These are phyloP conservation scores for Stenocarpella maydis DNA, from an alignment of 2,329 filamentous ascomycete genomes.

Conservation along the genomic window DNA sequence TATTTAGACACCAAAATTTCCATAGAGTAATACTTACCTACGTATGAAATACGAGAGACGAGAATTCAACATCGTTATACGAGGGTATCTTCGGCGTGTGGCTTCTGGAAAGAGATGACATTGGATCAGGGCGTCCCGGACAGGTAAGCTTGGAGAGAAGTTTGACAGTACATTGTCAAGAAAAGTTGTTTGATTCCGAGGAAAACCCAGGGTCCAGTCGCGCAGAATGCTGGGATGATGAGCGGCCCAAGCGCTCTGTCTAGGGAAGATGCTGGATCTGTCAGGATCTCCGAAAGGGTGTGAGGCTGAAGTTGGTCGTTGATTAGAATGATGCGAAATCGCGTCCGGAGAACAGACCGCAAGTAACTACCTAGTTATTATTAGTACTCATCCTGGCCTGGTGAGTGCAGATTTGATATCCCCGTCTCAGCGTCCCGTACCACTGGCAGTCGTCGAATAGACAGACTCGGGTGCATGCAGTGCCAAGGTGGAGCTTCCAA, in stretches of 20 bases:
- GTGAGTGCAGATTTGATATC: background rate
- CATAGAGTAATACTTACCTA: too few species aligned
- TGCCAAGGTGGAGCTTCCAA: slow-evolving; percentile 23
- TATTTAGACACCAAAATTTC: background rate
- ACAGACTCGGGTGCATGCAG: background rate
- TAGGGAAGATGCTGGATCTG: background rate
- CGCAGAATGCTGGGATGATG: slow-evolving; percentile 2
- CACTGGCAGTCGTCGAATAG: background rate
- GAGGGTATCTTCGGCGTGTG: too few species aligned
- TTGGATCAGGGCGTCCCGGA: background rate
- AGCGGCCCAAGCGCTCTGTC: background rate
- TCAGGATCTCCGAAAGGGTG: background rate
- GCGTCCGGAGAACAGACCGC: background rate
- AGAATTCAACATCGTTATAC: background rate
- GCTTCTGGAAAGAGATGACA: background rate
- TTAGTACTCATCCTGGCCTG: background rate
- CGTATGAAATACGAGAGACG: background rate
- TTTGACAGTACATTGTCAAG: background rate
- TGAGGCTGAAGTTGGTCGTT: background rate
- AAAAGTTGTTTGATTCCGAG: background rate
- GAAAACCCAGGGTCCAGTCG: background rate
- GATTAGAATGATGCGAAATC: background rate
- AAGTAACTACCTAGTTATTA: too few species aligned
- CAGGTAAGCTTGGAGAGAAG: background rate
- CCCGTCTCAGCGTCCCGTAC: slow-evolving; percentile 2